phyloP scores from a whole-genome alignment of 495 filamentous ascomycete genomes.

The Delitschia confertaspora region DNA sequence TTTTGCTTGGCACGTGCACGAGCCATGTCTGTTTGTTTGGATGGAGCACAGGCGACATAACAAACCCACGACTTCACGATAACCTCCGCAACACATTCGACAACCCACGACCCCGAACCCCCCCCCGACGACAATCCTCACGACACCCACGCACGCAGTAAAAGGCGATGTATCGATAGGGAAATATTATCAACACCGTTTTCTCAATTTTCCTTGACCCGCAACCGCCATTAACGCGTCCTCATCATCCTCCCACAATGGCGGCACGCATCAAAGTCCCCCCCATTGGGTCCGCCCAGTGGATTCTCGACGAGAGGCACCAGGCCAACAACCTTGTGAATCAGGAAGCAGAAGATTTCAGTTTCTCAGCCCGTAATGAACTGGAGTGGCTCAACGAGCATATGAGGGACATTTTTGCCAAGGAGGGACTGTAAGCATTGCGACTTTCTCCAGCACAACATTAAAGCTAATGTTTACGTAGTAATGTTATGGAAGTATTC shows the following conservation, averaged over 20 bases:
- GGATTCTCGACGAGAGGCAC: constrained; percentile 59
- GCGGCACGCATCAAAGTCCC: constrained; percentile 30
- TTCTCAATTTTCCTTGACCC: background rate
- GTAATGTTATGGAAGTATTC: constrained; percentile 83
- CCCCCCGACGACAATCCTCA: constrained; percentile 3
- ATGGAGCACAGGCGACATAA: background rate
- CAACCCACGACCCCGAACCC: background rate
- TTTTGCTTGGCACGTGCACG: constrained; percentile 7
- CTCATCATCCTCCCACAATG: constrained; percentile 1
- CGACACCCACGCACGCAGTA: background rate
- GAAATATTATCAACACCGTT: background rate
- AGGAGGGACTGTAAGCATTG: constrained; percentile 64
- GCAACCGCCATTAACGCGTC: background rate
- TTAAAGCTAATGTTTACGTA: constrained; percentile 39
- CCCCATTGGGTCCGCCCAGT: constrained; percentile 56
- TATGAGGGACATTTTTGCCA: constrained; percentile 86
- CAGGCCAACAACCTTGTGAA: constrained; percentile 52
- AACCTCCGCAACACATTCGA: background rate
- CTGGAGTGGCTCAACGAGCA: constrained; percentile 95
- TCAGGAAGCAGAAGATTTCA: constrained; percentile 79
- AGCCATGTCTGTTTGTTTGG: constrained; percentile 12
- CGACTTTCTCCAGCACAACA: constrained; percentile 7
- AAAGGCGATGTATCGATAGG: constrained; percentile 12
- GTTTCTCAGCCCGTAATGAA: constrained; percentile 80
- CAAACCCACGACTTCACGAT: background rate